Evolutionary conservation across 495 filamentous ascomycete species (phyloP).

Genomic region (Aspergillus ostianus): DNA sequence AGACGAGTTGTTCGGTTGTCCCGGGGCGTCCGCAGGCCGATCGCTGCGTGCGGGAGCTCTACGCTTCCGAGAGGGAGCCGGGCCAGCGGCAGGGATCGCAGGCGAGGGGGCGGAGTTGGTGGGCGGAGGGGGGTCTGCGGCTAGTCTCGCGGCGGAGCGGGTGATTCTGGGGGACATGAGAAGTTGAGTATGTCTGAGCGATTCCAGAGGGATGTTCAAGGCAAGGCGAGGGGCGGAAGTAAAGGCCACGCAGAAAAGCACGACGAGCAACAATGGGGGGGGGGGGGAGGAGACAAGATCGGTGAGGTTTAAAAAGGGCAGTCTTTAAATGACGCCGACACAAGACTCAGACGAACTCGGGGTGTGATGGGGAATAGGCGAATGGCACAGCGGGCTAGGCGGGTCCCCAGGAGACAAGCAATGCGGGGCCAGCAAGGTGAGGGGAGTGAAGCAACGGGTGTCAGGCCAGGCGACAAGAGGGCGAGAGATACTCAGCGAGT

Average conservation of each 20-base stretch:
- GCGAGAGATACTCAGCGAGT: constrained; percentile 4
- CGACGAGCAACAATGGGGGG: neutral
- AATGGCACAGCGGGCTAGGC: neutral
- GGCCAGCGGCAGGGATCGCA: constrained; percentile 37
- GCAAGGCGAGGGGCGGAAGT: constrained; percentile 8
- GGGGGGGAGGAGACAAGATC: neutral
- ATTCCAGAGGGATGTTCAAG: constrained; percentile 3
- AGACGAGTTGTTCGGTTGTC: constrained; percentile 40
- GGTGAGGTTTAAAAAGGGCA: neutral
- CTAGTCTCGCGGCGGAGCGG: constrained; percentile 74
- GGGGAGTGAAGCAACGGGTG: constrained; percentile 5
- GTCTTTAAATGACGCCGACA: neutral
- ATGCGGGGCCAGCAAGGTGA: constrained; percentile 5
- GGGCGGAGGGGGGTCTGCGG: constrained; percentile 55
- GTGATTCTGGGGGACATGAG: constrained; percentile 86
- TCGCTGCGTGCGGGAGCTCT: constrained; percentile 50
- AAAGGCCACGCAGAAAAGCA: constrained; percentile 5
- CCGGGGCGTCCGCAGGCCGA: constrained; percentile 35
- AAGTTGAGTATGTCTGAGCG: constrained; percentile 30
- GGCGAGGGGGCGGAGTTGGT: constrained; percentile 35
- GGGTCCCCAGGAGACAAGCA: neutral
- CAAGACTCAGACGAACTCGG: constrained; percentile 5
- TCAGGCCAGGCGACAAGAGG: constrained; percentile 3
- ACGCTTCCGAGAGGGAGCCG: constrained; percentile 54
- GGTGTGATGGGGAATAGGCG: constrained; percentile 8